Conservation (phyloP, 306 rosid genomes). For the Sphenostylis stenocarpa region DNA sequence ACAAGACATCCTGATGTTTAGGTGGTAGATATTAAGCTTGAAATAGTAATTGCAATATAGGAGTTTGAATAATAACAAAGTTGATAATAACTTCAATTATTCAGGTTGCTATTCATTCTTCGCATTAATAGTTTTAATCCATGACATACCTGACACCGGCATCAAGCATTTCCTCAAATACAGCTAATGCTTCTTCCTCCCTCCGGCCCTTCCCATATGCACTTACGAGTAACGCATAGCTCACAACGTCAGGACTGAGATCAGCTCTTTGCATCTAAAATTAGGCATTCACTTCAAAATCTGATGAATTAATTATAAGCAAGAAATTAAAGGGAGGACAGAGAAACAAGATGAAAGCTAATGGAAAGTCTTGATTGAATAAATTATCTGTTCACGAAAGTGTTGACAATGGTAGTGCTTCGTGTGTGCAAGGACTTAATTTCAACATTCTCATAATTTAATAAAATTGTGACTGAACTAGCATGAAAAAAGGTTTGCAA, state of each 20-base stretch:
- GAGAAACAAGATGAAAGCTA: neutral
- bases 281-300: constrained; percentile 53
- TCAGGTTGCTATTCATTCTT: constrained; percentile 1
- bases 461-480: neutral
- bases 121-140: neutral
- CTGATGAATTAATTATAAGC: constrained; percentile 44
- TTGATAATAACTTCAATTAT: neutral
- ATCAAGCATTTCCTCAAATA: constrained; percentile 96
- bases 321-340: constrained; percentile 36
- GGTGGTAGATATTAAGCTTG: neutral
- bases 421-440: constrained; percentile 10
- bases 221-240: constrained; percentile 81
- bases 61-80: neutral
- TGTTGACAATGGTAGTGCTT: constrained; percentile 5
- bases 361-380: constrained; percentile 14
- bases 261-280: constrained; percentile 97
- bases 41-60: neutral
- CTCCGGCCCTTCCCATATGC: constrained; percentile 97
- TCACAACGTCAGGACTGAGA: constrained; percentile 84
- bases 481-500: neutral
- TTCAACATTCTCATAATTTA: constrained; percentile 21
- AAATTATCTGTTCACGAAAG: constrained; percentile 2
- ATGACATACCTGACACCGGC: constrained; percentile 85
- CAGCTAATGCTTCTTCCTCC: constrained; percentile 98
- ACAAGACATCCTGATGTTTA: neutral